These are phyloP conservation scores for Carex littledalei DNA, from an alignment of 176 grass and related monocot genomes.

Conservation along the genomic window DNA sequence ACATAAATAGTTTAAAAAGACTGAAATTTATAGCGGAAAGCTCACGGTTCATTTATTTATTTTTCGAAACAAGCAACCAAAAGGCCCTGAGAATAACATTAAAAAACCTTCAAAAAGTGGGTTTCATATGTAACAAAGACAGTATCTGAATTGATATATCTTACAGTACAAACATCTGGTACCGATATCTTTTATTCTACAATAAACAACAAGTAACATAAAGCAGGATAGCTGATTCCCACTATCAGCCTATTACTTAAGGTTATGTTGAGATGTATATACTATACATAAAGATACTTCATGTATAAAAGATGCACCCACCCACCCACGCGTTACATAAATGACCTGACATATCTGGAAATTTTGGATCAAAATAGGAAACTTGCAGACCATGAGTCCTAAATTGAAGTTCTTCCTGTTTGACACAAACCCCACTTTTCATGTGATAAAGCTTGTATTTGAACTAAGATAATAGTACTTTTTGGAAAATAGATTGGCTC, in stretches of 20 bases:
- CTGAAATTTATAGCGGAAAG: neutral
- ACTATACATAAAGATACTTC: neutral
- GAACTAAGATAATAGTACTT: neutral
- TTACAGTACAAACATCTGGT: neutral
- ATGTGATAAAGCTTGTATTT: neutral
- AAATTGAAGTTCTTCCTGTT: neutral
- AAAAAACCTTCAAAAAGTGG: neutral
- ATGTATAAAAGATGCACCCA: neutral
- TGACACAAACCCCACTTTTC: neutral
- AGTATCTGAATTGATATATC: neutral
- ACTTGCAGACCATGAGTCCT: neutral
- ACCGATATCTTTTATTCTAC: neutral
- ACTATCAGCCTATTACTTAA: neutral
- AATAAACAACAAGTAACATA: neutral
- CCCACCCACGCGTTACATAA: neutral
- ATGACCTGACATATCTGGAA: neutral
- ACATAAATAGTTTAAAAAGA: neutral
- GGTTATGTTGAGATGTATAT: neutral
- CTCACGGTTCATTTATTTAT: neutral
- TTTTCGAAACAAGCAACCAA: neutral
- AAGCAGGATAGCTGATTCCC: neutral
- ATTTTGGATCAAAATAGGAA: neutral
- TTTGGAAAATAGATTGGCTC: neutral
- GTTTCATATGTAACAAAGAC: neutral
- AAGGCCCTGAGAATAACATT: neutral